phyloP scores from a whole-genome alignment of 805 yeast genomes.

The Barnettozyma sucrosica region DNA sequence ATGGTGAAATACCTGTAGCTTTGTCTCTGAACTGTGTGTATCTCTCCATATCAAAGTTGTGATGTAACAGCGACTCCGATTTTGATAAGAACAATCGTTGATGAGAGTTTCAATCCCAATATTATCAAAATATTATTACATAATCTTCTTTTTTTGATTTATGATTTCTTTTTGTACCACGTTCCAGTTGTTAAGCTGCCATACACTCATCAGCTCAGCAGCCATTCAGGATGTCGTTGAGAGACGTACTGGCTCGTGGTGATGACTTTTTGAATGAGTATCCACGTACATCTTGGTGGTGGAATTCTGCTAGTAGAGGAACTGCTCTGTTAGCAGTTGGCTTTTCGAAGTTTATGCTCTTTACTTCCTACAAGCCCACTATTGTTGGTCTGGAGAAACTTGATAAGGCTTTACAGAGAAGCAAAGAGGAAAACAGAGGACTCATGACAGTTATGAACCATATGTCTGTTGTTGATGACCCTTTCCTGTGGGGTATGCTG shows the following conservation, averaged over 20 bases:
- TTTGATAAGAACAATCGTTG: too few relatives aligned
- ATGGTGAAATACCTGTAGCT: conserved; percentile 92
- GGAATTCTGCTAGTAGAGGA: conserved; percentile 66
- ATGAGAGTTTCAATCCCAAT: too few relatives aligned
- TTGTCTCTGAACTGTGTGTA: conserved; percentile 81
- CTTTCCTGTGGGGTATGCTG: conserved; percentile 79
- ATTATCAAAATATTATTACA: background rate
- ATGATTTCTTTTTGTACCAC: background rate
- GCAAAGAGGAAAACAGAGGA: conserved; percentile 65
- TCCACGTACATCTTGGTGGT: conserved; percentile 51
- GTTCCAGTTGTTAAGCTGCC: background rate
- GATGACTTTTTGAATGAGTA: conserved; percentile 60
- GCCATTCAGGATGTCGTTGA: conserved; percentile 49
- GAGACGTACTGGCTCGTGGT: conserved; percentile 65
- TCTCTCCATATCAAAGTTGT: conserved; percentile 55
- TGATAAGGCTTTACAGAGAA: conserved; percentile 55
- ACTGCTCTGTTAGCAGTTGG: conserved; percentile 64
- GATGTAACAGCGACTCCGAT: background rate
- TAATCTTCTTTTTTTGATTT: background rate
- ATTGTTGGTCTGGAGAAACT: conserved; percentile 59
- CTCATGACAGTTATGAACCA: conserved; percentile 87
- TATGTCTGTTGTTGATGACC: conserved; percentile 89
- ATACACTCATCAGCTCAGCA: background rate
- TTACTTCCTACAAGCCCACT: conserved; percentile 57
- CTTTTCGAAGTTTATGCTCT: conserved; percentile 55